Evolutionary conservation across 2,329 filamentous ascomycete genomes (phyloP).

Genomic region (Phialophora expanda): DNA sequence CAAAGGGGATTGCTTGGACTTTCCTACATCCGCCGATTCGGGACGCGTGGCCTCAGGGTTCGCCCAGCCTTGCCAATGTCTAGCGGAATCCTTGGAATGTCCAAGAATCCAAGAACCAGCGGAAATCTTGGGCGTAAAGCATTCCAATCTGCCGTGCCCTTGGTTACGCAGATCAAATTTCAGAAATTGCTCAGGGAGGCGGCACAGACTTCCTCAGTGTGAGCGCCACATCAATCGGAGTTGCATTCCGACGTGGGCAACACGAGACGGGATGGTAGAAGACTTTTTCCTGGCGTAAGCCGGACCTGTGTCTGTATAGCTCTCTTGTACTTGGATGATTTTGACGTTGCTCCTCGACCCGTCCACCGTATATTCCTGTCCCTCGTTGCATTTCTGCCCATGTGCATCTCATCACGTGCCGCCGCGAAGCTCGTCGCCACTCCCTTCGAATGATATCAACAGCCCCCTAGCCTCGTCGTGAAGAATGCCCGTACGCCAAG

Average conservation of each 20-base stretch:
- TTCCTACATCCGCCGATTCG: not conserved
- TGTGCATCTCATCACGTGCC: not conserved
- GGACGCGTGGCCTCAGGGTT: not conserved
- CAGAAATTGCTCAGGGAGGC: not conserved
- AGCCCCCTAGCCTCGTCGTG: not conserved
- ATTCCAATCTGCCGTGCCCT: not conserved
- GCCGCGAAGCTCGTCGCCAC: not conserved
- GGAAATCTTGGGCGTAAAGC: constrained; percentile 6
- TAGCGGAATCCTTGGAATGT: constrained; percentile 12
- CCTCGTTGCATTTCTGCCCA: not conserved
- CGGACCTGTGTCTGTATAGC: not conserved
- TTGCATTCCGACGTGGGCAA: not conserved
- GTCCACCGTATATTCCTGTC: not conserved
- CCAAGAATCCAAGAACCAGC: constrained; percentile 12
- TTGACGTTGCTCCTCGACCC: not conserved
- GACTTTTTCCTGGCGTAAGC: not conserved
- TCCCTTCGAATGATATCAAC: not conserved
- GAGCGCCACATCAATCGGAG: not conserved
- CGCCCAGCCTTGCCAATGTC: constrained; percentile 12
- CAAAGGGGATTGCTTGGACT: not conserved
- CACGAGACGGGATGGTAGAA: not conserved
- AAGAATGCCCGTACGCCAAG: not conserved
- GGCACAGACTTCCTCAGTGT: not conserved
- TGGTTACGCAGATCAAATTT: not conserved
- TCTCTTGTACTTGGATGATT: not conserved